Conservation (phyloP, 2,329 filamentous ascomycete species). For the Talaromyces pinophilus region DNA sequence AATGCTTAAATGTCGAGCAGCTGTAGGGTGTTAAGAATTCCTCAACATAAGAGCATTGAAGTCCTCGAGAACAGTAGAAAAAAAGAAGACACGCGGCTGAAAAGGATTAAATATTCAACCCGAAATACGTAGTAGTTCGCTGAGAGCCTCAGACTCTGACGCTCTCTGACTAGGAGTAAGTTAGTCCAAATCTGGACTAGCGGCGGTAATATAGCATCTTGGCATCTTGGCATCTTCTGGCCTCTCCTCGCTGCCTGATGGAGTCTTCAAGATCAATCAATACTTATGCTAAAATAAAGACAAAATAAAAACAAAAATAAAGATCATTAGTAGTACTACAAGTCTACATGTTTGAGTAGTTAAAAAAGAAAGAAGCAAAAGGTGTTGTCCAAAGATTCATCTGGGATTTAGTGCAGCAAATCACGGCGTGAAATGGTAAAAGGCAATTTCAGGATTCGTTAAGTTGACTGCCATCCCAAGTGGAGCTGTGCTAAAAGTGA, state of each 20-base stretch:
- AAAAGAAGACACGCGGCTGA: background rate
- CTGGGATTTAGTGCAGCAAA: background rate
- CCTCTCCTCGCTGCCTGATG: background rate
- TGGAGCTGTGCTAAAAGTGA: background rate
- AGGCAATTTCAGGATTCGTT: conserved; percentile 12
- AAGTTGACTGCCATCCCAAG: conserved; percentile 10
- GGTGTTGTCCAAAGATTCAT: background rate
- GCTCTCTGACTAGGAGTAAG: background rate
- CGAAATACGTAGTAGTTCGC: background rate
- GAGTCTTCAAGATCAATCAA: background rate
- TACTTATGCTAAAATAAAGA: background rate
- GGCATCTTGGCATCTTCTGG: background rate
- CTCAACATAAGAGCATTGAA: too few species aligned
- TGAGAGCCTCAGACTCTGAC: too few species aligned
- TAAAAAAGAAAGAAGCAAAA: background rate
- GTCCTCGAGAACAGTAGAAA: background rate
- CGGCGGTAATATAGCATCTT: background rate
- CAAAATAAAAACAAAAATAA: background rate
- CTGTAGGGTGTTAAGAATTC: background rate
- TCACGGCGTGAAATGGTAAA: conserved; percentile 12
- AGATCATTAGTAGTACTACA: too few species aligned
- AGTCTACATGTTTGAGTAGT: too few species aligned
- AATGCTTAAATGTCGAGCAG: background rate
- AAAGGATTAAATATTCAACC: background rate
- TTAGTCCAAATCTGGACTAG: background rate